Percentiles rank a stretch among this genome's conserved stretches.
phyloP scores from a whole-genome alignment of 2,329 filamentous ascomycete species.

The Ramichloridium luteum region DNA sequence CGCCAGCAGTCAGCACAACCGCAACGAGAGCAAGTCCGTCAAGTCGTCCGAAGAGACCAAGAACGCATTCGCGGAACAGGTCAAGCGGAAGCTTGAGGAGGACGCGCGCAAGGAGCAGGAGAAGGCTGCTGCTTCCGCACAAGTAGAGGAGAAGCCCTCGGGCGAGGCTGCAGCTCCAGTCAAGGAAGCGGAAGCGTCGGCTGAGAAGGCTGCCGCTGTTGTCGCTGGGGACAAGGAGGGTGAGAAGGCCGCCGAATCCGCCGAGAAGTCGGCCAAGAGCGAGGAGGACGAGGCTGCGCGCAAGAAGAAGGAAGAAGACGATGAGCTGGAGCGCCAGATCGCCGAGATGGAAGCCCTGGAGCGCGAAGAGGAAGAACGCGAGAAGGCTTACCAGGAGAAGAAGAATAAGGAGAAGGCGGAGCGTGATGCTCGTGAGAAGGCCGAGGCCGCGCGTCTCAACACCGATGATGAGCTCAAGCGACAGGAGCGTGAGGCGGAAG shows the following conservation, averaged over 20 bases:
- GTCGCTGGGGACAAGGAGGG: constrained; percentile 32
- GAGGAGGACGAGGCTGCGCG: constrained; percentile 21
- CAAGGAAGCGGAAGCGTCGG: constrained; percentile 29
- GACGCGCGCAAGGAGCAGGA: constrained; percentile 27
- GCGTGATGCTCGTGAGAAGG: constrained; percentile 39
- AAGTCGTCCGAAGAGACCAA: constrained; percentile 61
- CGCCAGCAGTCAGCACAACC: constrained; percentile 53
- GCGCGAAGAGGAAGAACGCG: constrained; percentile 45
- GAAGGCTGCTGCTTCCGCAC: constrained; percentile 39
- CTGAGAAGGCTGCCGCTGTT: constrained; percentile 36
- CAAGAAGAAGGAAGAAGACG: constrained; percentile 30
- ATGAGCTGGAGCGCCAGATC: constrained; percentile 18
- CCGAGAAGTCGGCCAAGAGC: constrained; percentile 22
- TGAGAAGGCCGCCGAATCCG: constrained; percentile 23
- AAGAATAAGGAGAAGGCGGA: constrained; percentile 47
- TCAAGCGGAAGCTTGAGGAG: constrained; percentile 40
- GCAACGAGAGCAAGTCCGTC: constrained; percentile 63
- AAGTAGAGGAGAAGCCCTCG: constrained; percentile 24
- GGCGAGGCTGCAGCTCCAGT: constrained; percentile 21
- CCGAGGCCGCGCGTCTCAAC: constrained; percentile 32
- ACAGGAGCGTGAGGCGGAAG: constrained; percentile 38
- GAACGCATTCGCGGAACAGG: constrained; percentile 52
- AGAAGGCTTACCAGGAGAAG: constrained; percentile 62
- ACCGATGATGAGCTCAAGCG: constrained; percentile 42
- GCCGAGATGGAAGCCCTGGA: constrained; percentile 18